Evolutionary conservation across 441 rosid species (phyloP).

Genomic region (Populus hybrid): DNA sequence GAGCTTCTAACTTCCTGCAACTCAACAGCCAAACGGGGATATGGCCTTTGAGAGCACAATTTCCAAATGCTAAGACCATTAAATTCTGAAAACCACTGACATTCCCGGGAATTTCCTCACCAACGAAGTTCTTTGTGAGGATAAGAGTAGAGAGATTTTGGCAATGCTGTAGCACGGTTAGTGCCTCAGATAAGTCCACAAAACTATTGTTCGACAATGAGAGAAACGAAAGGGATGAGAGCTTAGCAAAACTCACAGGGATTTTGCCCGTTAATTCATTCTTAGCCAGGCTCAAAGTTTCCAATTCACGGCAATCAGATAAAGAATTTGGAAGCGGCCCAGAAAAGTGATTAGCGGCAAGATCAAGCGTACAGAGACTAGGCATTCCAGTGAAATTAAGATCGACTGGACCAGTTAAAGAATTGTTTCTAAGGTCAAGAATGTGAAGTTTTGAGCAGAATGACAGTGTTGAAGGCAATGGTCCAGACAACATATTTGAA

Average conservation of each 20-base stretch:
- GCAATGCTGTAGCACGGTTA: slow-evolving; percentile 70
- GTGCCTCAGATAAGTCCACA: slow-evolving; percentile 45
- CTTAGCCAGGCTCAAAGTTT: slow-evolving; percentile 73
- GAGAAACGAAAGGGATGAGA: slow-evolving; percentile 55
- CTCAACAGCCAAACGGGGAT: slow-evolving; percentile 68
- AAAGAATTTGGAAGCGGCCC: slow-evolving; percentile 72
- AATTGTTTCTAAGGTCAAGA: slow-evolving; percentile 79
- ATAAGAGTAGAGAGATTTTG: slow-evolving; percentile 75
- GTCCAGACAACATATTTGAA: slow-evolving; percentile 69
- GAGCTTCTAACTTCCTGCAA: slow-evolving; percentile 70
- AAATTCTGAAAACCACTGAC: slow-evolving; percentile 60
- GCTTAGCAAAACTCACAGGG: slow-evolving; percentile 53
- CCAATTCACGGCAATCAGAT: slow-evolving; percentile 57
- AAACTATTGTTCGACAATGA: slow-evolving; percentile 85
- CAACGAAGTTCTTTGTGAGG: slow-evolving; percentile 65
- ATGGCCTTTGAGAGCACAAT: slow-evolving; percentile 77
- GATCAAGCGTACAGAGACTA: slow-evolving; percentile 53
- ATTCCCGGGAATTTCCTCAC: slow-evolving; percentile 60
- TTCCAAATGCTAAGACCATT: slow-evolving; percentile 59
- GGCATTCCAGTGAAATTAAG: slow-evolving; percentile 61
- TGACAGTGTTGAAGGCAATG: slow-evolving; percentile 56
- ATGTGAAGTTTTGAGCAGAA: slow-evolving; percentile 56
- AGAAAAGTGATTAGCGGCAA: slow-evolving; percentile 61
- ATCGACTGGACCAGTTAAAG: slow-evolving; percentile 54
- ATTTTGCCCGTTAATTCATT: slow-evolving; percentile 57